Base-by-base conservation (phyloP, 192 early-diverging fungal genomes). In the Coemansia sp. region DNA sequence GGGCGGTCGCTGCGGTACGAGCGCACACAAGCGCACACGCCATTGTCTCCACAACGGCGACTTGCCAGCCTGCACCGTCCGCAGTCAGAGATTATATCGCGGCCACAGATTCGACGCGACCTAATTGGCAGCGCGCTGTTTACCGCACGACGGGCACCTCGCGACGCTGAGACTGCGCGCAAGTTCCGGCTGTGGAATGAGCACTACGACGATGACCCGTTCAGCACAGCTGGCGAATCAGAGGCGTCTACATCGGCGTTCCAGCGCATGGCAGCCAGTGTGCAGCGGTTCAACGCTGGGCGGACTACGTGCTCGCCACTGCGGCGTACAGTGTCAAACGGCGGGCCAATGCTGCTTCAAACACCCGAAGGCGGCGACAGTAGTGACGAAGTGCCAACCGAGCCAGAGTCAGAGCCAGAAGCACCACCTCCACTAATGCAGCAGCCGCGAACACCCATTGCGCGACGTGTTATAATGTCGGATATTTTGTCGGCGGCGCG, bases 1-100 rank as follows among this genome's bases (percentile, higher is more conserved):
- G 77, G 72, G 2, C 68, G 77, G 7, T 80, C 77, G 19, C 48
- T 80, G 54, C 67, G 77, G 8, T 80, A 70, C 54, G 77, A 80
- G 27, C 39, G 41, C 17, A 14, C 55, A 5, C 47, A 21, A 2
- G 17, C 11, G 19, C 60, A 47, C 43, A 38, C 55, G 10, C 56
- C 29, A 14, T 5, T 21, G 19, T 48, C 43, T 43, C 38, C 25
- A 4, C 62, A 17, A 15, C 38, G 47, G 35, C 63, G 60, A 35
- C 58, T 56, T n/a, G 60, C 51, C 43, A 47, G 51, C 49, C 57
- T 53, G 49, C 49, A 15, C 24, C 22, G 62, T 22, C 60, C 62
- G 29, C 62, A 63, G n/a, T 43, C 51, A 4, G 62, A 39, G 14
- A 51, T 62, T n/a, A 49, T 47, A 4, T 24, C 39, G 11, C 48